Evolutionary conservation across 2,329 filamentous ascomycete genomes (phyloP), one percentile per base, ranked within the genome.

Genomic region (Beauveria brongniartii): DNA sequence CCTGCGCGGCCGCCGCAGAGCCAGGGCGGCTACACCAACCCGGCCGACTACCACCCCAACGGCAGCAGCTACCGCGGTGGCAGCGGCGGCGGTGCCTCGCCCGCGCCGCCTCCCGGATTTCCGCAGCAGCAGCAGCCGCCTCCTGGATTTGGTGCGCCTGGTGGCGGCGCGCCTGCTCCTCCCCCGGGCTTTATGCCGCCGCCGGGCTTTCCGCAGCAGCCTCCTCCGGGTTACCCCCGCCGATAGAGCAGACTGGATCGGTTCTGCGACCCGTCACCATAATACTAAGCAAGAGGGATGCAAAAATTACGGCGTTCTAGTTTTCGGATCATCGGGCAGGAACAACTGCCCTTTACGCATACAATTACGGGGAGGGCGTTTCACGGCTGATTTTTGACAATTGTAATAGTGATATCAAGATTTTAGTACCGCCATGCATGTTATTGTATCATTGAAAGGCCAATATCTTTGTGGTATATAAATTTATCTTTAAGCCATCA

Each of bases 1-100:
- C 80, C 80, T 0, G 78, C 79, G 0, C 73, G 80, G 18, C 80
- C 79, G 3, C 80, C 79, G 0, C 77, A 77, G 52, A 75, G 75
- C 55, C 78, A 79, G 37, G 72, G 66, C 26, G 75, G 73, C 26
- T 81, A 73, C 66, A 75, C 73, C 52, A 80, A 79, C 62, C 77
- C 78, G 5, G 77, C 76, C 52, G 77, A 79, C 61, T 80, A 77
- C 68, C 79, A 80, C 63, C 78, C 77, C 0, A 59, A 46, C 56
- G 56, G 56, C n/a, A 76, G 75, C 30, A 67, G 68, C 63, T 75
- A 74, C 68, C 73, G 75, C 14, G 74, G 75, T 5, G 71, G 73
- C n/a, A 37, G 34, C 12, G 12, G 34, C 5, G 34, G 34, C 8
- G 71, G 71, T 18, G 75, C 72, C 16, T 73, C 73, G 6, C 73